These are phyloP conservation scores for Rhizopus stolonifer DNA, from an alignment of 371 early-diverging fungal species.

Conservation along the genomic window DNA sequence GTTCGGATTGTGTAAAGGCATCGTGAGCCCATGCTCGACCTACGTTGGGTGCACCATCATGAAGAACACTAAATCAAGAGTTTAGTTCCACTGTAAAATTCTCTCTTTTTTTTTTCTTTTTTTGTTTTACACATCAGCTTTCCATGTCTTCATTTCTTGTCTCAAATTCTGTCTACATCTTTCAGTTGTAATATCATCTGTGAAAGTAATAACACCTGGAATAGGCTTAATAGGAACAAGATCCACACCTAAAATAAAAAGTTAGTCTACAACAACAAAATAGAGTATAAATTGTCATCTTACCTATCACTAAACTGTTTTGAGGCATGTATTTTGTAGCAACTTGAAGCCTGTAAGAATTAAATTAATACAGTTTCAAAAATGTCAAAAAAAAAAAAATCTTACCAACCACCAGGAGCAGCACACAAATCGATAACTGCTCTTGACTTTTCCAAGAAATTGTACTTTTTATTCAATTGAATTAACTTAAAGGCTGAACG, in stretches of 20 bases:
- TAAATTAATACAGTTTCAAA: conserved; percentile 14
- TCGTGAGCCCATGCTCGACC: conserved; percentile 98
- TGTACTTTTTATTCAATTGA: conserved; percentile 98
- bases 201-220: conserved; percentile 93
- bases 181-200: conserved; percentile 98
- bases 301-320: conserved; percentile 87
- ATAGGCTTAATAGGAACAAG: conserved; percentile 98
- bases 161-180: conserved; percentile 87
- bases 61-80: conserved; percentile 76
- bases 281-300: background rate
- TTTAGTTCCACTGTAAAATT: background rate
- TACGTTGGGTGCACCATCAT: conserved; percentile 99
- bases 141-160: conserved; percentile 94
- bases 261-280: background rate
- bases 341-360: conserved; percentile 79
- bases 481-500: conserved; percentile 99
- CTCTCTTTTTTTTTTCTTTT: background rate
- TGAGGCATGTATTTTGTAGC: conserved; percentile 97
- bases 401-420: conserved; percentile 99
- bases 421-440: conserved; percentile 99
- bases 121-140: conserved; percentile 91
- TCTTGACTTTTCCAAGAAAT: conserved; percentile 90
- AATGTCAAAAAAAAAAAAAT: conserved; percentile 3
- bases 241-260: conserved; percentile 83
- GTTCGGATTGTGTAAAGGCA: conserved; percentile 97